Evolutionary conservation across 2,329 filamentous ascomycete species (phyloP).

Genomic region (Aspergillus phoenicis): DNA sequence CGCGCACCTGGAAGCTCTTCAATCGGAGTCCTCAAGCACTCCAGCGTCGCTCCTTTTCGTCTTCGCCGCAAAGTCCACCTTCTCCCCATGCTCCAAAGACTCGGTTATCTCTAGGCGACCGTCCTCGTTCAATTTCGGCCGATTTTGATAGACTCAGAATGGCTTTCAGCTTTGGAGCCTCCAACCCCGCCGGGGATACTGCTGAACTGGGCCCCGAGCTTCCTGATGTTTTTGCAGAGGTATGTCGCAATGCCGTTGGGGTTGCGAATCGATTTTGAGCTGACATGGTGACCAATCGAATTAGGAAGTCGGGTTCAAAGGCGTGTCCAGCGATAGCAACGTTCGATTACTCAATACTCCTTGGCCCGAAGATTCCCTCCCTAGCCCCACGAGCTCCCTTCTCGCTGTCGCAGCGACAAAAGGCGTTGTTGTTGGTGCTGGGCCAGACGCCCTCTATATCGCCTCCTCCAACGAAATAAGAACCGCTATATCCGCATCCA

Average conservation of each 20-base stretch:
- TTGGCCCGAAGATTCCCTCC: conserved; percentile 71
- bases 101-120: conserved; percentile 37
- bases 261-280: not conserved
- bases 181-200: conserved; percentile 46
- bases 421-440: conserved; percentile 83
- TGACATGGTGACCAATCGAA: conserved; percentile 15
- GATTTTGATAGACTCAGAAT: conserved; percentile 49
- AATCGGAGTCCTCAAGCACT: conserved; percentile 47
- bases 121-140: conserved; percentile 41
- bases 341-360: conserved; percentile 74
- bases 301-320: conserved; percentile 78
- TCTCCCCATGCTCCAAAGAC: conserved; percentile 44
- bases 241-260: conserved; percentile 40
- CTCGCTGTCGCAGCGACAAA: conserved; percentile 78
- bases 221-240: conserved; percentile 79
- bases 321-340: conserved; percentile 78
- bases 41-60: conserved; percentile 48
- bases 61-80: conserved; percentile 34
- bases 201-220: conserved; percentile 66
- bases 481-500: conserved; percentile 68
- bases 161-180: conserved; percentile 65
- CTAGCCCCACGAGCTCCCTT: conserved; percentile 76
- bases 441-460: conserved; percentile 76
- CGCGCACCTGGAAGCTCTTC: conserved; percentile 46
- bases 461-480: conserved; percentile 76